Base-by-base conservation (phyloP, 305 asterid genomes). In the Fraxinus angustifolia region DNA sequence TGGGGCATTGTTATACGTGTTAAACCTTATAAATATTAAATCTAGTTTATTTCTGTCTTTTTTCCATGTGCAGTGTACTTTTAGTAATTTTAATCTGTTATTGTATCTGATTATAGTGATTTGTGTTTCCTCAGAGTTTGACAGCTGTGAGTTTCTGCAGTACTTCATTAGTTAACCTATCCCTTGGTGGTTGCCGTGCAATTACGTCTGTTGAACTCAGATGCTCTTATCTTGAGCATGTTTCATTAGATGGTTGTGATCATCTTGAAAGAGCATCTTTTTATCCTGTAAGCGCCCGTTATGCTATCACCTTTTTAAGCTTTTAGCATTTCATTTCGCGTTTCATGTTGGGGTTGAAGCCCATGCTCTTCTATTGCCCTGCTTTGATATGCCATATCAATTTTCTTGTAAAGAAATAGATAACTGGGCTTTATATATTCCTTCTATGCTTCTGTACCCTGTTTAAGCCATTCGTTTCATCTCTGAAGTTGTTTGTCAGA, bases 181-280 rank as follows among this genome's bases (percentile, higher is more conserved):
- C 99, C 73, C 98, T 96, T 83, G 92, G 94, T 80, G 98, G 97
- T 89, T 96, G 98, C 83, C 97, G 96, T 85, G 97, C 91, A 85
- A 76, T 96, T 83, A 90, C 97, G 78, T 87, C 90, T 86, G 97
- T 96, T 78, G 95, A 91, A 76, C 93, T 96, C 78, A 86, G 50
- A 80, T 96, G 99, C 87, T 94, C 97, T 76, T 86, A 77, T 85
- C 99, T 96, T 3, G 97, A 96, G 88, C 86, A 91, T 84, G 93
- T 94, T 53, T 91, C 99, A 6, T 87, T 96, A 76, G 98, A 93
- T 90, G 98, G 97, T 78, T 96, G 98, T 65, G 99, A 96, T 86
- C 98, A 92, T 89, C 99, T 96, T 84, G 97, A 93, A 90, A 86
- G 81, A 78, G 98, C 98, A 78, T 90, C 96, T 50, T 91, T 96